Conservation (phyloP, 2,329 filamentous ascomycete species). For the Boeremia lycopersici region DNA sequence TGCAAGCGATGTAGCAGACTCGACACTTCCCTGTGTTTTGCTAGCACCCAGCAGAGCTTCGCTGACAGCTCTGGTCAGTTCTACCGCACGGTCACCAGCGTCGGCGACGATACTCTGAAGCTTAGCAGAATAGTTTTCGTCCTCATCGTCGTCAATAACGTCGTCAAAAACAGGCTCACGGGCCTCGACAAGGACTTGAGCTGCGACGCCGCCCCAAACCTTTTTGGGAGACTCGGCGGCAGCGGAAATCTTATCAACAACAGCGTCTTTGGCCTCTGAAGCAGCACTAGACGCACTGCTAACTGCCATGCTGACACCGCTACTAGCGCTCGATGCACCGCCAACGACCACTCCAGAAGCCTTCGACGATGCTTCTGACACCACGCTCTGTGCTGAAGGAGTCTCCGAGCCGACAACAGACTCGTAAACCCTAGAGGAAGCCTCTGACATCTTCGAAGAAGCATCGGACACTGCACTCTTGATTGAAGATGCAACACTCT, state of each 20-base stretch:
- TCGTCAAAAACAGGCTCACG: constrained; percentile 57
- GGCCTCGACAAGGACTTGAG: constrained; percentile 56
- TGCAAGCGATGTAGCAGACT: constrained; percentile 60
- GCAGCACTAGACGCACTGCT: constrained; percentile 29
- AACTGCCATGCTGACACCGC: constrained; percentile 17
- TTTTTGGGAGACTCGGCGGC: constrained; percentile 51
- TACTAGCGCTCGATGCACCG: constrained; percentile 24
- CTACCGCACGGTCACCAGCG: constrained; percentile 59
- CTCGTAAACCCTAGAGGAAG: constrained; percentile 30
- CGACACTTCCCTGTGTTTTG: constrained; percentile 54
- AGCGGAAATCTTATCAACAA: constrained; percentile 30
- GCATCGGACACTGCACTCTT: constrained; percentile 44
- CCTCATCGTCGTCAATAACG: constrained; percentile 55
- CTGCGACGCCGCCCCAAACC: constrained; percentile 61
- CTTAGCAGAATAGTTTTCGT: constrained; percentile 56
- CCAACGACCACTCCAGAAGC: constrained; percentile 4
- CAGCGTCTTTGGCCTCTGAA: constrained; percentile 23
- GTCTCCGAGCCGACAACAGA: constrained; percentile 26
- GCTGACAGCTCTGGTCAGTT: constrained; percentile 61
- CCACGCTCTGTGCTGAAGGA: constrained; percentile 25
- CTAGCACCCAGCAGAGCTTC: constrained; percentile 59
- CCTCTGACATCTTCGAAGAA: constrained; percentile 33
- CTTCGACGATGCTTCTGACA: constrained; percentile 31
- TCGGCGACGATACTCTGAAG: constrained; percentile 58
- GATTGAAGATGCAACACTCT: constrained; percentile 47